These are phyloP conservation scores for Carex parvula DNA, from an alignment of 176 grass and related monocot species.

Conservation along the genomic window DNA sequence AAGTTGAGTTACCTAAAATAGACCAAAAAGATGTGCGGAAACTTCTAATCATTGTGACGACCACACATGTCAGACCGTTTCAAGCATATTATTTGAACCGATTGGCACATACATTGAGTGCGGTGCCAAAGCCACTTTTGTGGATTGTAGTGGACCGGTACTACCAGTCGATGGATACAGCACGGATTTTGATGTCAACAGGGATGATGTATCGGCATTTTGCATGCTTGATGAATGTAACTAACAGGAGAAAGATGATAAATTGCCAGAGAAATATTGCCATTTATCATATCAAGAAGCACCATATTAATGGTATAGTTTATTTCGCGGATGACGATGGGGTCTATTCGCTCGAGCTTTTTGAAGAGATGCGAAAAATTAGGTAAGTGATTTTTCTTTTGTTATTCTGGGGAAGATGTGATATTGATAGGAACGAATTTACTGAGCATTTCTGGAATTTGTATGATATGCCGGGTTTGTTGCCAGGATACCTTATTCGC, in stretches of 20 bases:
- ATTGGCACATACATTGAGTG: slow-evolving; percentile 75
- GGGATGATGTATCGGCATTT: slow-evolving; percentile 96
- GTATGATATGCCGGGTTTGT: neutral
- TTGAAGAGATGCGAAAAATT: slow-evolving; percentile 91
- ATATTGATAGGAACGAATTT: neutral
- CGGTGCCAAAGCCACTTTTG: slow-evolving; percentile 58
- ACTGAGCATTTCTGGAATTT: neutral
- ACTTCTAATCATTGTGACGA: slow-evolving; percentile 83
- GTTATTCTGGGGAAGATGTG: neutral
- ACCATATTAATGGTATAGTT: slow-evolving; percentile 91
- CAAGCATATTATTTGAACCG: slow-evolving; percentile 85
- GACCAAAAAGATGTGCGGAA: slow-evolving; percentile 40
- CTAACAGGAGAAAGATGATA: slow-evolving; percentile 50
- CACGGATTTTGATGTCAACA: slow-evolving; percentile 74
- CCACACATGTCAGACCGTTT: slow-evolving; percentile 72
- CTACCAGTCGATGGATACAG: slow-evolving; percentile 53
- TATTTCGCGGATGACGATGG: slow-evolving; percentile 90
- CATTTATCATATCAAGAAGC: slow-evolving; percentile 81
- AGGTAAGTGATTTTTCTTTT: slow-evolving; percentile 45
- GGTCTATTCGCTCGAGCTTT: slow-evolving; percentile 59
- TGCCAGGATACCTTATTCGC: neutral
- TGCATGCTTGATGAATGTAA: slow-evolving; percentile 67
- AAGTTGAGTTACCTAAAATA: slow-evolving; percentile 47
- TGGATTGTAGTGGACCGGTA: slow-evolving; percentile 94
- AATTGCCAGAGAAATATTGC: slow-evolving; percentile 82